Evolutionary conservation across 305 asterid species (phyloP), one percentile per base, ranked within the genome.

Genomic region (Euphrasia arctica): DNA sequence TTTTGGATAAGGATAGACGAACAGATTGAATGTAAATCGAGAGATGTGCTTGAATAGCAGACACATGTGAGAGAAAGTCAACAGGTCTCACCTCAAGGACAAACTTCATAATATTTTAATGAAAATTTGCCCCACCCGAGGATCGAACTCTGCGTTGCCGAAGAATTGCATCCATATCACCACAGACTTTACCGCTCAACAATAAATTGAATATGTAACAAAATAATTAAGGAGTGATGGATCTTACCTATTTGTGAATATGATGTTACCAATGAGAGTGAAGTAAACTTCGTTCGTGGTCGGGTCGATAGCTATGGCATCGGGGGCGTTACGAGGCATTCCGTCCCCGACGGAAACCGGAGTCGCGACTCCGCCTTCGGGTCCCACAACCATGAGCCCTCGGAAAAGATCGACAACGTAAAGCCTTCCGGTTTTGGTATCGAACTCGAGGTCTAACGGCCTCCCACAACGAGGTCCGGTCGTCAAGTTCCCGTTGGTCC

Each of bases 371-470:
- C 84, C 89, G 36, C 91, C 91, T 1, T 69, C n/a, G 2, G 62
- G 63, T 52, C 83, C 95, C 14, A 86, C 85, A 42, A 57, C 77
- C 72, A 74, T 75, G 60, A 86, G 74, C 18, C 90, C 88, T 15
- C 25, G 64, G 58, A 41, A 62, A 42, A 78, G 79, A 64, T 81
- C 94, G 2, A 65, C 62, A n/a, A 83, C 69, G 78, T 79, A 81
- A 9, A 83, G 75, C 4, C 83, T 79, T 1, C 71, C 71, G 0
- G 79, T 83, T 54, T 48, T 67, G 28, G 60, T 74, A 75, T 83
- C 56, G 69, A 79, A 79, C 58, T 75, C 81, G 11, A 83, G 69
- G 15, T 83, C 90, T 13, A 83, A 28, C 2, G 90, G 81, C 73
- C 83, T 78, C 51, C 85, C 90, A 51, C 90, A 83, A 43, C n/a